Conservation (phyloP, 805 yeast genomes). For the Lipomyces kockii region DNA sequence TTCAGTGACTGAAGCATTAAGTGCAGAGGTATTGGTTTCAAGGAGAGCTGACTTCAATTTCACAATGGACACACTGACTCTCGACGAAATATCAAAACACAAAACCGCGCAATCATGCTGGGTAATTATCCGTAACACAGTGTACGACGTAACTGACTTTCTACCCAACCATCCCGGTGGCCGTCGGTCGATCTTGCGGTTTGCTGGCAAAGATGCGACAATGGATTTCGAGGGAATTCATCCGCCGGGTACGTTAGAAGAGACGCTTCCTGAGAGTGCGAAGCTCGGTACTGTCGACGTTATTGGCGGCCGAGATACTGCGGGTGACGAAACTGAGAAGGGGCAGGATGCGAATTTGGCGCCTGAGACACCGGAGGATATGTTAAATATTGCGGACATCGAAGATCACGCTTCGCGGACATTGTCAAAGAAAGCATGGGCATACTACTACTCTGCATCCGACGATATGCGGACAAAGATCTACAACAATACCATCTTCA, state of each 20-base stretch:
- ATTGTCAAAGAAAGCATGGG: slow-evolving; percentile 83
- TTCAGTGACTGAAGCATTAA: background rate
- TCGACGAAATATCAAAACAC: slow-evolving; percentile 39
- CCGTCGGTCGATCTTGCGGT: slow-evolving; percentile 49
- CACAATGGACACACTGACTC: slow-evolving; percentile 18
- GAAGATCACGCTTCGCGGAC: slow-evolving; percentile 82
- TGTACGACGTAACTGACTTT: slow-evolving; percentile 47
- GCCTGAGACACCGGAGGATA: slow-evolving; percentile 29
- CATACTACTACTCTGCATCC: slow-evolving; percentile 60
- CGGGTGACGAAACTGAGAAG: background rate
- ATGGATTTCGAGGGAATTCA: slow-evolving; percentile 44
- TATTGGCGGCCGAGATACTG: background rate
- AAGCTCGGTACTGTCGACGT: slow-evolving; percentile 25
- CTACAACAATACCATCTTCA: slow-evolving; percentile 52
- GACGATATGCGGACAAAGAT: slow-evolving; percentile 55
- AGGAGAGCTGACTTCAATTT: background rate
- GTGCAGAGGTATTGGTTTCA: background rate
- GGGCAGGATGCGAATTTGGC: background rate
- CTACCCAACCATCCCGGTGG: slow-evolving; percentile 56
- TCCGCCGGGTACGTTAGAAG: slow-evolving; percentile 40
- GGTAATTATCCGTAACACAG: slow-evolving; percentile 47
- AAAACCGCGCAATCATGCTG: slow-evolving; percentile 42
- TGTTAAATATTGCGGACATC: slow-evolving; percentile 75
- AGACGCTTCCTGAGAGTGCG: slow-evolving; percentile 30
- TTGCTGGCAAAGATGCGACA: slow-evolving; percentile 60